Conservation (phyloP, 208 protist genomes). For the Trypanosoma mega region DNA sequence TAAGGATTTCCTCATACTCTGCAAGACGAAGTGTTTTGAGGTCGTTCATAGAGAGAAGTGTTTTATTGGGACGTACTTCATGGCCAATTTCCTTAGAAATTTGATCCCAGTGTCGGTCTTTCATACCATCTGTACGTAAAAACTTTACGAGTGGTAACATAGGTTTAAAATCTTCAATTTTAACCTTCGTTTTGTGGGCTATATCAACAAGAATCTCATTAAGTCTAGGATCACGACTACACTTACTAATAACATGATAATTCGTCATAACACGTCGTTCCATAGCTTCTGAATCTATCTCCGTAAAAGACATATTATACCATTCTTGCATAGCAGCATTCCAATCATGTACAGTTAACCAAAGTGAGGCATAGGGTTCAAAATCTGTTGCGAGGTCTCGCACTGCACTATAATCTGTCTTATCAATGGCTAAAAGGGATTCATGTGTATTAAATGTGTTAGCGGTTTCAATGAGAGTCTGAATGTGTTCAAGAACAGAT, state of each 20-base stretch:
- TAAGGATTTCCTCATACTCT: constrained; percentile 84
- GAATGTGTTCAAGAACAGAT: constrained; percentile 84
- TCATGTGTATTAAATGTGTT: constrained; percentile 95
- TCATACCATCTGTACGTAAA: constrained; percentile 95
- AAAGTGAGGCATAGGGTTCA: constrained; percentile 95
- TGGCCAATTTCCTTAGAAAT: constrained; percentile 92
- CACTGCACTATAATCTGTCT: constrained; percentile 93
- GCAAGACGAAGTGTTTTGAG: constrained; percentile 69
- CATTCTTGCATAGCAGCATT: constrained; percentile 69
- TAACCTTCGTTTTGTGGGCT: constrained; percentile 74
- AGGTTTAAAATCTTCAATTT: constrained; percentile 96
- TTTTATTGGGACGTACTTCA: constrained; percentile 86
- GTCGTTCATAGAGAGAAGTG: constrained; percentile 87
- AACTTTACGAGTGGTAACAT: constrained; percentile 94
- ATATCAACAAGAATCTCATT: constrained; percentile 85
- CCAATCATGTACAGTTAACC: constrained; percentile 94
- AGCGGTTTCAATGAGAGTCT: constrained; percentile 75
- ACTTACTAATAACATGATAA: constrained; percentile 86
- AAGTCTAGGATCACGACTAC: constrained; percentile 72
- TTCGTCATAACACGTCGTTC: constrained; percentile 82
- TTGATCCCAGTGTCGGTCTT: constrained; percentile 95
- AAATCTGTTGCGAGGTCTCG: constrained; percentile 91
- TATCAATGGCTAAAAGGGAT: constrained; percentile 91
- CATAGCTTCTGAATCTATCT: constrained; percentile 91
- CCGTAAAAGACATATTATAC: constrained; percentile 77